Conservation (phyloP, 1,284 basidiomycete genomes). For the Mycena citricolor region DNA sequence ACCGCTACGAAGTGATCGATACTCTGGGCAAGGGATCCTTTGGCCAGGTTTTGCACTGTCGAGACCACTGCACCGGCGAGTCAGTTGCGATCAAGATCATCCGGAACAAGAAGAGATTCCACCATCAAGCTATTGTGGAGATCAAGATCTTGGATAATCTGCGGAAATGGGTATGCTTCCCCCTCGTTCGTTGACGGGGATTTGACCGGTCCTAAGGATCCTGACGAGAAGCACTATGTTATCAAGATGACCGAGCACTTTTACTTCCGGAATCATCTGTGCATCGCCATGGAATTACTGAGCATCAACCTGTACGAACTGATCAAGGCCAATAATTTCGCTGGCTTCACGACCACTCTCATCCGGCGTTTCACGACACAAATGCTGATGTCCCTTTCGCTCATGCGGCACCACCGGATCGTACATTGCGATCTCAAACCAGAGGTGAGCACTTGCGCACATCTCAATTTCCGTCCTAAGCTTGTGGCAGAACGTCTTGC, state of each 20-base stretch:
- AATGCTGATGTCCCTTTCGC: conserved; percentile 86
- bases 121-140: conserved; percentile 97
- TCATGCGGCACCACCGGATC: conserved; percentile 96
- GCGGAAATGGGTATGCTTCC: conserved; percentile 85
- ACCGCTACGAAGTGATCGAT: conserved; percentile 92
- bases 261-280: conserved; percentile 96
- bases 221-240: conserved; percentile 95
- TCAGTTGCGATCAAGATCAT: conserved; percentile 99
- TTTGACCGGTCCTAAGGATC: conserved; percentile 59
- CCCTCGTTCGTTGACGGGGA: not conserved
- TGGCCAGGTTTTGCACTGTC: conserved; percentile 94
- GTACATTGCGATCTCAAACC: conserved; percentile 99
- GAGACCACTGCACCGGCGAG: conserved; percentile 95
- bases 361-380: conserved; percentile 97
- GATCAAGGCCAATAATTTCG: conserved; percentile 98
- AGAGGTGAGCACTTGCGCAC: conserved; percentile 58
- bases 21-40: conserved; percentile 98
- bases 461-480: conserved; percentile 15
- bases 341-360: conserved; percentile 91
- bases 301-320: conserved; percentile 99
- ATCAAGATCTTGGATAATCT: conserved; percentile 98
- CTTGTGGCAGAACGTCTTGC: conserved; percentile 78
- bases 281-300: conserved; percentile 97
- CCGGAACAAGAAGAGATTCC: conserved; percentile 98
- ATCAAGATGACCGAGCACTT: conserved; percentile 99